Base-by-base conservation (phyloP, 73 alveolate genomes). In the Paramecium tetraurelia region DNA sequence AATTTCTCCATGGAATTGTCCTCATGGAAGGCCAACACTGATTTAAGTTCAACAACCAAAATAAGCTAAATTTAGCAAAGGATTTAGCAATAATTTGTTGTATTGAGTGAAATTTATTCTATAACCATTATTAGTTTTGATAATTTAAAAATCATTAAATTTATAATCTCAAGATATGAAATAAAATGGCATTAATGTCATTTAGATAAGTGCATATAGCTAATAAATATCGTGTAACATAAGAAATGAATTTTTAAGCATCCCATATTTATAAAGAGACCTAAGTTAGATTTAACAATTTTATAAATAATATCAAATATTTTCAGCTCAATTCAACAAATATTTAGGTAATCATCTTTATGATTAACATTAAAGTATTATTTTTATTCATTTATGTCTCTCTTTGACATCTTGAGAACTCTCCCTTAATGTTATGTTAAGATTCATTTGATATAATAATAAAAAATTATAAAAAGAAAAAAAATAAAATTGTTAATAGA, bases 11-110 rank as follows among this genome's bases (percentile, higher is more conserved):
- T 98, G 99, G 99, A 97, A 97, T 94, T 98, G 99, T 76, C 99
- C 99, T 44, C 99, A 98, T 94, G 99, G 99, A 38, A 92, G 99
- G 29, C 99, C 99, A 2, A 98, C 99, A 24, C 93, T 98, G 98
- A 95, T 89, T 11, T 58, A 89, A 71, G 75, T 80, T 11, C 12
- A 43, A 12, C 33, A 80, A 80, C 29, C 14, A 18, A 53, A 53
- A 53, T 53, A 53, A 53, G 4, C 31, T 16, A 53, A 53, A 16
- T 53, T n/a, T 53, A 53, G 5, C 14, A 18, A 18, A 3, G 69
- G 21, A 18, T 53, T 53, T 53, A 18, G 14, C 31, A 53, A 53
- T 0, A 16, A 53, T n/a, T 53, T 53, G 3, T 18, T n/a, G 69
- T 18, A 1, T 53, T 53, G 21, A 53, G 35, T 53, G 20, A 53